A percentile compares a stretch with the other conserved stretches of the same genome.
phyloP scores from a whole-genome alignment of 768 basidiomycete genomes.

The Rhodotorula sphaerocarpa region DNA sequence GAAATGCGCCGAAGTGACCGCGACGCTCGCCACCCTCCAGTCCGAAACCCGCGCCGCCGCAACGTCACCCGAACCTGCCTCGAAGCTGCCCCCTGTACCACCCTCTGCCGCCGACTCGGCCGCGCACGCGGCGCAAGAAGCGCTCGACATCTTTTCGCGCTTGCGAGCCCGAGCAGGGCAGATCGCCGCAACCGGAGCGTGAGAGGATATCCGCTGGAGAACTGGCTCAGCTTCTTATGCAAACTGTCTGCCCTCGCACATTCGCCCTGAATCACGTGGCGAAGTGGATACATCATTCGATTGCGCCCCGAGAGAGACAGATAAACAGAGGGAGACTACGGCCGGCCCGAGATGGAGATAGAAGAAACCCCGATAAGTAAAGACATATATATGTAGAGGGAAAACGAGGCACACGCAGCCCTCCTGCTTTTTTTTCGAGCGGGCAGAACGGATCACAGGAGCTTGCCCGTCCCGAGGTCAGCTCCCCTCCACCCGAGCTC shows the following conservation, averaged over 20 bases:
- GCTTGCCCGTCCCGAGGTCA: background rate
- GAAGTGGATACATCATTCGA: too few species aligned
- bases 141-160: background rate
- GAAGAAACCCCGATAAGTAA: background rate
- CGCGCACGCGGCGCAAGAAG: background rate
- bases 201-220: too few species aligned
- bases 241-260: too few species aligned
- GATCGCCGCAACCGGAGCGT: too few species aligned
- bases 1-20: background rate
- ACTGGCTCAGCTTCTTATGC: too few species aligned
- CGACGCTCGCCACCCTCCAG: background rate
- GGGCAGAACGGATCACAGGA: background rate
- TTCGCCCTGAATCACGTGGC: too few species aligned
- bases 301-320: too few species aligned
- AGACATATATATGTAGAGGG: background rate
- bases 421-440: too few species aligned
- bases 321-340: too few species aligned
- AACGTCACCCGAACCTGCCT: too few species aligned
- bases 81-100: background rate
- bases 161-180: background rate
- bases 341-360: background rate
- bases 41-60: background rate
- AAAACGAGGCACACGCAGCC: too few species aligned
- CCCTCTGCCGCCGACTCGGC: background rate
- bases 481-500: background rate